Conservation (phyloP, 805 yeast genomes). For the Candida jianshihensis region DNA sequence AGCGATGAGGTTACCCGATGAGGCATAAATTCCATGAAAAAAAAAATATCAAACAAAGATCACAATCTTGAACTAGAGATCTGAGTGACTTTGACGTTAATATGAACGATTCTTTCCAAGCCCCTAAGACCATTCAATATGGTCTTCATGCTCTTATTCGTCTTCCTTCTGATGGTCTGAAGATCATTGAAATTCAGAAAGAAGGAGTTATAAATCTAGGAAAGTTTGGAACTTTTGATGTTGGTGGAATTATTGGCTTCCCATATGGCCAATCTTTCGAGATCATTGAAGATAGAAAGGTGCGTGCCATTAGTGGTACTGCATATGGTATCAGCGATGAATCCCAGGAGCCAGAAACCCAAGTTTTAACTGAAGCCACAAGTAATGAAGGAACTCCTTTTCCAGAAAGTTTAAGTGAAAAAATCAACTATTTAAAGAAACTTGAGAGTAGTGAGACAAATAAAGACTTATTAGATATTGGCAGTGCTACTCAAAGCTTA, state of each 20-base stretch:
- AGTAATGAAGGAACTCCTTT: constrained; percentile 30
- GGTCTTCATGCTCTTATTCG: constrained; percentile 48
- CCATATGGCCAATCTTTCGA: constrained; percentile 90
- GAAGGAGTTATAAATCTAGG: constrained; percentile 69
- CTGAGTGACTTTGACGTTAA: background rate
- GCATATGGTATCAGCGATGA: constrained; percentile 26
- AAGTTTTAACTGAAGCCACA: constrained; percentile 20
- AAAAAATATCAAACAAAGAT: background rate
- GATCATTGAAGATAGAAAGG: constrained; percentile 49
- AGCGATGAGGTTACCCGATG: constrained; percentile 14
- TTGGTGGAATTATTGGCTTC: constrained; percentile 68
- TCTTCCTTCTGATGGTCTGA: constrained; percentile 75
- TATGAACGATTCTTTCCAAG: background rate
- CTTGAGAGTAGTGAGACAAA: constrained; percentile 48
- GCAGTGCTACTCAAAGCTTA: constrained; percentile 66
- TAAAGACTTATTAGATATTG: constrained; percentile 59
- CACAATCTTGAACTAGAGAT: background rate
- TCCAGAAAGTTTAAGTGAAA: constrained; percentile 20
- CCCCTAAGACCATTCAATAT: constrained; percentile 16
- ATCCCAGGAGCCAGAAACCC: constrained; percentile 19
- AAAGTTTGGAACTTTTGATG: constrained; percentile 82
- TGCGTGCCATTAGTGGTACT: constrained; percentile 41
- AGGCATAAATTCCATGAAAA: no score
- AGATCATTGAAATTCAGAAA: constrained; percentile 59
- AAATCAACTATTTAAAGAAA: constrained; percentile 23